A percentile compares a stretch with the other conserved stretches of the same genome.
phyloP scores from a whole-genome alignment of 495 filamentous ascomycete genomes.

The Penicillium silybi region DNA sequence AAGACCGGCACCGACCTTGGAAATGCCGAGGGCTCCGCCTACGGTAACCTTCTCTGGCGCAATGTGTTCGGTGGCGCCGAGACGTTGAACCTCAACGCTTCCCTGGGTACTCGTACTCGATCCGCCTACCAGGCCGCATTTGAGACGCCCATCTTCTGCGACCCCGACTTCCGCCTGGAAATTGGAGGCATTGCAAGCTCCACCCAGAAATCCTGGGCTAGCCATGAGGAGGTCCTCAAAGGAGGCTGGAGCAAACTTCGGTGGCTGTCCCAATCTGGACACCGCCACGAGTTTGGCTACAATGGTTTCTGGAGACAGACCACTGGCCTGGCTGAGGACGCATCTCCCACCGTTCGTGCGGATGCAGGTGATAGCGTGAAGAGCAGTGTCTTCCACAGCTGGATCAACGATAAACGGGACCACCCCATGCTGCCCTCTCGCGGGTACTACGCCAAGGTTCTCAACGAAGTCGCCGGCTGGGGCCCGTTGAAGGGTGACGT shows the following conservation, averaged over 20 bases:
- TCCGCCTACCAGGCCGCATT: constrained; percentile 85
- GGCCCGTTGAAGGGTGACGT: constrained; percentile 85
- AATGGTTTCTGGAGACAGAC: constrained; percentile 82
- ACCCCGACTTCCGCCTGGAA: constrained; percentile 73
- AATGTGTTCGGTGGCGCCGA: constrained; percentile 97
- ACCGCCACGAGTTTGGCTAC: constrained; percentile 73
- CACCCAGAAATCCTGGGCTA: constrained; percentile 84
- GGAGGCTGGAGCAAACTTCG: constrained; percentile 72
- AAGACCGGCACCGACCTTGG: constrained; percentile 93
- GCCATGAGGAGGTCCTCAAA: constrained; percentile 85
- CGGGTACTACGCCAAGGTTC: constrained; percentile 72
- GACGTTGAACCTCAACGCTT: constrained; percentile 77
- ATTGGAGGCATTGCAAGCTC: constrained; percentile 74
- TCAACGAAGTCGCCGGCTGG: constrained; percentile 81
- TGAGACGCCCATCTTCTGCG: constrained; percentile 71
- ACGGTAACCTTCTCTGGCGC: constrained; percentile 73
- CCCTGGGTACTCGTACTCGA: constrained; percentile 80
- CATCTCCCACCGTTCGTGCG: constrained; percentile 72
- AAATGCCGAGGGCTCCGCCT: constrained; percentile 86
- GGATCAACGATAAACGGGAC: constrained; percentile 73
- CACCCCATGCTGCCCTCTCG: constrained; percentile 74
- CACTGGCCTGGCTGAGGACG: constrained; percentile 66
- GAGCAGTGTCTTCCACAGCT: constrained; percentile 77
- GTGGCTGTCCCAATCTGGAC: constrained; percentile 59
- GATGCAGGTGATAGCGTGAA: constrained; percentile 93